phyloP scores from a whole-genome alignment of 1,284 basidiomycete genomes.

The Takashimella koratensis region DNA sequence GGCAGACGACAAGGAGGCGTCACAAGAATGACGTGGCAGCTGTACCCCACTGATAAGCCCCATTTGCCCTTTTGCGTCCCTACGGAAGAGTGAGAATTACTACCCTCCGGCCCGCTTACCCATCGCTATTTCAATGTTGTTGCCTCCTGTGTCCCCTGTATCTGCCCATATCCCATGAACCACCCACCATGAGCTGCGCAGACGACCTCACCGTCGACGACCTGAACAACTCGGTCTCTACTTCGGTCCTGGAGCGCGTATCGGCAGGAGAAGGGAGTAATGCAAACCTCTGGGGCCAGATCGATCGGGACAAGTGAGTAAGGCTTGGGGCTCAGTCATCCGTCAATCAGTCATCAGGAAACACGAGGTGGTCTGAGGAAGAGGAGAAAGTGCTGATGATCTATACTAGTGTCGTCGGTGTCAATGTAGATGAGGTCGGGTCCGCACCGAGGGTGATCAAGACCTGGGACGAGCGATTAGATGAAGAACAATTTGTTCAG shows the following conservation, averaged over 20 bases:
- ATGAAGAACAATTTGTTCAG: conserved; percentile 41
- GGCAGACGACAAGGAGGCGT: no score
- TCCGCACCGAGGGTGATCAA: conserved; percentile 47
- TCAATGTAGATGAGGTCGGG: conserved; percentile 38
- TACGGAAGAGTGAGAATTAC: no score
- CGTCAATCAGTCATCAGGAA: not conserved
- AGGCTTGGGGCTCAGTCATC: no score
- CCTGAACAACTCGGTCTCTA: conserved; percentile 32
- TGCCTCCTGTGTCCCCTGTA: no score
- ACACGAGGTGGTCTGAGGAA: not conserved
- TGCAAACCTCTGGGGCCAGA: conserved; percentile 45
- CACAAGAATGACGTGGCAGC: no score
- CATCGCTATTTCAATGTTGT: no score
- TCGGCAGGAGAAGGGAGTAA: conserved; percentile 46
- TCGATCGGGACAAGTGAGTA: conserved; percentile 47
- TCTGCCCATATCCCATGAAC: no score
- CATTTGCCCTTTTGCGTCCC: no score
- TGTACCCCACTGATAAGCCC: no score
- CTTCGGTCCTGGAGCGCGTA: conserved; percentile 45
- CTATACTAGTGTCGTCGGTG: conserved; percentile 39
- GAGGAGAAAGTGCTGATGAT: conserved; percentile 4
- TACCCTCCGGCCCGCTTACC: no score
- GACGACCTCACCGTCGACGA: conserved; percentile 49
- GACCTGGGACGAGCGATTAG: conserved; percentile 47
- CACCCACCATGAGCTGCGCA: conserved; percentile 50